Percentiles rank a stretch among this genome's conserved stretches.
These are phyloP conservation scores for Inonotus hispidus DNA, from an alignment of 1,284 basidiomycete genomes.

Conservation along the genomic window DNA sequence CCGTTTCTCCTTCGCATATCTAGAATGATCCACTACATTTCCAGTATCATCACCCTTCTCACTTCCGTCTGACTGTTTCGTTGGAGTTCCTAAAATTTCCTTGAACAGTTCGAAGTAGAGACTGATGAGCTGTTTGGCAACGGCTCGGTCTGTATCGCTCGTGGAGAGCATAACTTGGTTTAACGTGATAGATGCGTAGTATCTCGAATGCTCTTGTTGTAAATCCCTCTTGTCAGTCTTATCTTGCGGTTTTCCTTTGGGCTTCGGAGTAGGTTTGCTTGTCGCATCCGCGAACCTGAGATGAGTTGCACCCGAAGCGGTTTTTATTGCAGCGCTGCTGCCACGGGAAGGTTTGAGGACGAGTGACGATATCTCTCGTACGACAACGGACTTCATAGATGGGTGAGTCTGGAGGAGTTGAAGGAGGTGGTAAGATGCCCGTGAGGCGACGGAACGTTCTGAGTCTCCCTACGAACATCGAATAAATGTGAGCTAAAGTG, in stretches of 20 bases:
- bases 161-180: constrained; percentile 87
- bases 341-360: constrained; percentile 58
- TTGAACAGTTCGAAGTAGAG: constrained; percentile 96
- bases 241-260: constrained; percentile 22
- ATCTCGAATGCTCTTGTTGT: constrained; percentile 61
- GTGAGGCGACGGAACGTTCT: constrained; percentile 84
- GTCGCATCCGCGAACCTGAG: constrained; percentile 34
- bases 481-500: neutral
- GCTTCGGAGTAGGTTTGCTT: constrained; percentile 27
- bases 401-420: constrained; percentile 90
- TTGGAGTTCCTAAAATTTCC: constrained; percentile 68
- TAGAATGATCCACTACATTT: constrained; percentile 31
- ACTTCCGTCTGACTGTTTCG: constrained; percentile 28
- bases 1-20: constrained; percentile 29
- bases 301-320: constrained; percentile 31
- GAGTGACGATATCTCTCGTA: constrained; percentile 81
- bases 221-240: constrained; percentile 28
- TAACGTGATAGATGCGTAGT: constrained; percentile 90
- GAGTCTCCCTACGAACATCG: constrained; percentile 86
- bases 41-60: constrained; percentile 31
- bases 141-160: constrained; percentile 57
- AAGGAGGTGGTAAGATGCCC: constrained; percentile 85
- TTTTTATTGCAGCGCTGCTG: constrained; percentile 31
- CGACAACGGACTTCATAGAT: constrained; percentile 88
- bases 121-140: constrained; percentile 82